Conservation (phyloP, 2,329 filamentous ascomycete genomes). For the Apiospora rasikravindrae region DNA sequence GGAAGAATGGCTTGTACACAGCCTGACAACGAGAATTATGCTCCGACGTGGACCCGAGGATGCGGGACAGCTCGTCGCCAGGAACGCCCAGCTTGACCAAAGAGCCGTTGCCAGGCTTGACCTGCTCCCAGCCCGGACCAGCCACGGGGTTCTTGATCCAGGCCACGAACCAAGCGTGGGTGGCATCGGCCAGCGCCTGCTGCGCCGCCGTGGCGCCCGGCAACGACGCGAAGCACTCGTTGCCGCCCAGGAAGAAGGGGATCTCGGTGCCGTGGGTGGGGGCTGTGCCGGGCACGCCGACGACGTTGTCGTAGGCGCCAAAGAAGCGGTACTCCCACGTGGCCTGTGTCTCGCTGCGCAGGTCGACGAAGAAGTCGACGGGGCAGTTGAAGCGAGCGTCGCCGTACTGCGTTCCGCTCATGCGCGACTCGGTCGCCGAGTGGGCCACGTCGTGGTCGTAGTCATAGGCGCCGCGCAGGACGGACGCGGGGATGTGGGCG, state of each 20-base stretch:
- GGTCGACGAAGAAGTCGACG: constrained; percentile 44
- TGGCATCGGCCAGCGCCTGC: constrained; percentile 47
- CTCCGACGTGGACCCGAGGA: constrained; percentile 37
- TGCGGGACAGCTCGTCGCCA: constrained; percentile 39
- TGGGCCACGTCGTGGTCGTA: constrained; percentile 38
- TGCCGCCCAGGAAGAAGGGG: constrained; percentile 52
- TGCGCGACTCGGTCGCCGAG: constrained; percentile 43
- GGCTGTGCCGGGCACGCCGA: constrained; percentile 40
- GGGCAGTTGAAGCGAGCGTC: constrained; percentile 53
- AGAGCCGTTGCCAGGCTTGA: constrained; percentile 35
- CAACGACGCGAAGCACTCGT: constrained; percentile 45
- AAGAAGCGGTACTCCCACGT: constrained; percentile 52
- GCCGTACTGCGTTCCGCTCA: constrained; percentile 49
- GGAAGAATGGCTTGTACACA: constrained; percentile 24
- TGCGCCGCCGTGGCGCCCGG: constrained; percentile 42
- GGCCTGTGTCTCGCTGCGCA: constrained; percentile 43
- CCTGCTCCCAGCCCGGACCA: constrained; percentile 47
- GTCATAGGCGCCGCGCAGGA: constrained; percentile 37
- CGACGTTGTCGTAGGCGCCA: constrained; percentile 47
- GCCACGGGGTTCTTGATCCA: constrained; percentile 51
- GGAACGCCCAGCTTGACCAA: constrained; percentile 42
- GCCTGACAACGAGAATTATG: constrained; percentile 41
- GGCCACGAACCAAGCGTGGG: constrained; percentile 47
- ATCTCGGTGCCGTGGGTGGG: constrained; percentile 48
- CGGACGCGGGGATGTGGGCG: constrained; percentile 42